Evolutionary conservation across 2,329 filamentous ascomycete species (phyloP).

Genomic region (Cladophialophora immunda): DNA sequence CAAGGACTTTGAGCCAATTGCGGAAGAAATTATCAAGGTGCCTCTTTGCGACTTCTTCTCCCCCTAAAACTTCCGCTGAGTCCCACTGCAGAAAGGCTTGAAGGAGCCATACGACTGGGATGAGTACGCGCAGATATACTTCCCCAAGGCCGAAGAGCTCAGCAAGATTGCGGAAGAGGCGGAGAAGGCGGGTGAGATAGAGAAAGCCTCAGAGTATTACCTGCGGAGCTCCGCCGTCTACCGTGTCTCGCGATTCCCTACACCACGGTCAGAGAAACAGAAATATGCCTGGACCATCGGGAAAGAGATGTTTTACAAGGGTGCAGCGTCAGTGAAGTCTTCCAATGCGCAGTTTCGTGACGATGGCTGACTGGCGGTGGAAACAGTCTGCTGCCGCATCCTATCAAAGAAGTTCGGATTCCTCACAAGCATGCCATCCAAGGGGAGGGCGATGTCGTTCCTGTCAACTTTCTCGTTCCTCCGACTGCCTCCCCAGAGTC

Average conservation of each 20-base stretch:
- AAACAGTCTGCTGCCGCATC: slow-evolving; percentile 46
- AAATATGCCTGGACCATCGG: slow-evolving; percentile 40
- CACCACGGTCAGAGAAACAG: slow-evolving; percentile 40
- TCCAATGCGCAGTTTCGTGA: neutral
- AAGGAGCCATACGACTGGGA: slow-evolving; percentile 71
- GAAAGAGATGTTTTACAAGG: slow-evolving; percentile 42
- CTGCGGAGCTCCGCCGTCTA: slow-evolving; percentile 74
- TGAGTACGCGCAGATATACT: slow-evolving; percentile 70
- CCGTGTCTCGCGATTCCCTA: slow-evolving; percentile 75
- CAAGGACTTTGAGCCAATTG: slow-evolving; percentile 75
- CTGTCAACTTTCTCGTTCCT: slow-evolving; percentile 72
- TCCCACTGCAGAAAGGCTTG: slow-evolving; percentile 58
- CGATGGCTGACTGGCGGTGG: slow-evolving; percentile 21
- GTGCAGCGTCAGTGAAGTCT: slow-evolving; percentile 36
- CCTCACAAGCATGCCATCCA: slow-evolving; percentile 63
- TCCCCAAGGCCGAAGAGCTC: slow-evolving; percentile 68
- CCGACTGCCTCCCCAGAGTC: slow-evolving; percentile 50
- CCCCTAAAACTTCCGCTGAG: neutral
- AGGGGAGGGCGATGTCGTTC: slow-evolving; percentile 65
- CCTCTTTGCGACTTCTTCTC: slow-evolving; percentile 17
- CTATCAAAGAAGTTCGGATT: slow-evolving; percentile 69
- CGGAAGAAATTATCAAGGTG: slow-evolving; percentile 68
- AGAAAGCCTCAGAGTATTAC: slow-evolving; percentile 62
- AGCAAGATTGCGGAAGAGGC: slow-evolving; percentile 62
- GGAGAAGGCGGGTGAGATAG: slow-evolving; percentile 57